Conservation (phyloP, 1,139 yeast species). For the Geotrichum histeridarum region DNA sequence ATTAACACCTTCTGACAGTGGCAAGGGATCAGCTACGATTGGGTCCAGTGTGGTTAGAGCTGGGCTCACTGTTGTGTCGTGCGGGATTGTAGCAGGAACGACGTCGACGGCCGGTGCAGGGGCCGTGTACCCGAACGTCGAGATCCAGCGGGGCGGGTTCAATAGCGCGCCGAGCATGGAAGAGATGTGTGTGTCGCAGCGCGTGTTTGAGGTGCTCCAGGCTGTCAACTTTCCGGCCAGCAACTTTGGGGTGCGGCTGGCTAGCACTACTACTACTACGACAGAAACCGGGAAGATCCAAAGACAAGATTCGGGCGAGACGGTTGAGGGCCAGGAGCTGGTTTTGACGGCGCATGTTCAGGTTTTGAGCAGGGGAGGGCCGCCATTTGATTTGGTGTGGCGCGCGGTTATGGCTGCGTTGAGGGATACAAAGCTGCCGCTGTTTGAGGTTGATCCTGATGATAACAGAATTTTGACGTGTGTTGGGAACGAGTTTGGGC, state of each 20-base stretch:
- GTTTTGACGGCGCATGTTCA: conserved; percentile 70
- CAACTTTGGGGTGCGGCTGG: conserved; percentile 23
- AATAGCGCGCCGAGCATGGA: conserved; percentile 79
- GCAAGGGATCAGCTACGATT: conserved; percentile 19
- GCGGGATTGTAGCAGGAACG: conserved; percentile 69
- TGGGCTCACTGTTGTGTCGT: conserved; percentile 72
- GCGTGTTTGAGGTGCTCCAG: conserved; percentile 48
- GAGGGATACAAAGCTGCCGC: conserved; percentile 56
- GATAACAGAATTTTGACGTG: conserved; percentile 15
- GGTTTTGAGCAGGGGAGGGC: conserved; percentile 77
- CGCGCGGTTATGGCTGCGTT: conserved; percentile 63
- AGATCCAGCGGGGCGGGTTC: conserved; percentile 50
- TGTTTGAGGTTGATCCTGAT: conserved; percentile 45
- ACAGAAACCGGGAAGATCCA: conserved; percentile 35
- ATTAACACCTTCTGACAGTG: conserved; percentile 3
- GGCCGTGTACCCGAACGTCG: conserved; percentile 70
- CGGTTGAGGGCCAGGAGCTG: conserved; percentile 45
- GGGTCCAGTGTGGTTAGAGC: conserved; percentile 46
- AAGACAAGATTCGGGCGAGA: conserved; percentile 5
- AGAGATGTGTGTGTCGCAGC: conserved; percentile 77
- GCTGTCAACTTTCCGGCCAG: conserved; percentile 38
- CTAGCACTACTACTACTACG: conserved; percentile 32
- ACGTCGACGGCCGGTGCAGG: conserved; percentile 41
- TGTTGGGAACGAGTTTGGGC: conserved; percentile 22
- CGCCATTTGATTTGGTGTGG: conserved; percentile 75